Evolutionary conservation across 2,329 filamentous ascomycete species (phyloP), one percentile per base, ranked within the genome.

Genomic region (Ilyonectria sp.): DNA sequence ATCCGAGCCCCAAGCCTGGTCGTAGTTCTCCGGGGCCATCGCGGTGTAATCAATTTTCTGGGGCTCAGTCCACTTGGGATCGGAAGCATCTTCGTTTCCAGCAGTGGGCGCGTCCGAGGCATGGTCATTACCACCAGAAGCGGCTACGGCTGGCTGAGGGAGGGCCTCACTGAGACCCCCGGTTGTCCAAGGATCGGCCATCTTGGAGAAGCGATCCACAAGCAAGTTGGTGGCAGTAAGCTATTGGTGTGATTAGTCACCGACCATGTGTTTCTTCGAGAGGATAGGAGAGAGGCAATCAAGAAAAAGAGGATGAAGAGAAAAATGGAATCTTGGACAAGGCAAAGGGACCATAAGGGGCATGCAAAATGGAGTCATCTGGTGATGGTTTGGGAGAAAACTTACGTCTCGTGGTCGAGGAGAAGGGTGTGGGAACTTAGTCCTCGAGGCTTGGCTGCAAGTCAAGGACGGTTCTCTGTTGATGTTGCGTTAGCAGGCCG

Each of bases 11-110:
- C 86, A 90, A 2, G 78, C 74, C 11, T 75, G 74, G 7, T 56
- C 44, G 5, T 52, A 60, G 6, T 74, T 67, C 4, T 57, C 64
- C 4, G 68, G 46, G 1, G 67, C 37, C 49, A 77, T 40, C 5
- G 78, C 70, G 15, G 78, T 75, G 76, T 91, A 90, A 73, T 90
- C 82, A 72, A 86, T 84, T 0, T 83, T 79, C 3, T 81, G 77
- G 0, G 81, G 81, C 54, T 84, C 74, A 10, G 80, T 80, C 88
- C 88, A 91, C 13, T 83, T 82, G 9, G 62, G 50, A 19, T 66
- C 49, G 67, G 35, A 78, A 79, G 85, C 85, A 86, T 35, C 82
- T 78, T 3, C 75, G 73, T 33, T 56, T 6, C 40, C 40, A 2
- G 29, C 6, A 7, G 40, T 7, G 2, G n/a, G 10, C 7, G 13